Conservation (phyloP, 441 rosid species). For the Eutrema salsugineum region DNA sequence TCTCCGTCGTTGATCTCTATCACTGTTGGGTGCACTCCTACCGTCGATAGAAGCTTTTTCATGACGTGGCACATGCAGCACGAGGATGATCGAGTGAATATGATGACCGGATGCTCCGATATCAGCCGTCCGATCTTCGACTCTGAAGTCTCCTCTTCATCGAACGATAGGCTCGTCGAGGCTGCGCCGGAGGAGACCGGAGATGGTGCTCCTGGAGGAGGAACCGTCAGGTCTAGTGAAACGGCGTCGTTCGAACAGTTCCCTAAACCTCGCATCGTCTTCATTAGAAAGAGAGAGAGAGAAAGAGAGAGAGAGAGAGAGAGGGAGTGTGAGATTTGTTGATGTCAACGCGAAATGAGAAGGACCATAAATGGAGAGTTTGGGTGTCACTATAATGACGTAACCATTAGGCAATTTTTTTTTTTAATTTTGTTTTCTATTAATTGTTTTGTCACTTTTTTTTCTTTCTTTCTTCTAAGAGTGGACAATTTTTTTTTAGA, state of each 20-base stretch:
- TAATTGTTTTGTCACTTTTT: not conserved
- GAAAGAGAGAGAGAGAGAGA: not conserved
- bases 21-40: conserved; percentile 88
- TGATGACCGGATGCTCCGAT: conserved; percentile 86
- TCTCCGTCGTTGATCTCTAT: conserved; percentile 83
- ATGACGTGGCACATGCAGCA: conserved; percentile 98
- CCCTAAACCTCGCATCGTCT: conserved; percentile 29
- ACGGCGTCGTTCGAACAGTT: conserved; percentile 21
- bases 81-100: conserved; percentile 72
- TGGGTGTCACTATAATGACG: conserved; percentile 33
- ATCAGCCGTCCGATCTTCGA: conserved; percentile 69
- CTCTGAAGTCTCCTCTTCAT: conserved; percentile 69
- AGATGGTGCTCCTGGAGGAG: conserved; percentile 14
- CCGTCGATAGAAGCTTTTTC: conserved; percentile 66
- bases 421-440: not conserved
- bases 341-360: conserved; percentile 32
- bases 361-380: conserved; percentile 27
- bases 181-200: conserved; percentile 27
- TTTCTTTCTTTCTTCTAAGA: not conserved
- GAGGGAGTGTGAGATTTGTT: conserved; percentile 10
- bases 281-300: conserved; percentile 13
- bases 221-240: conserved; percentile 40
- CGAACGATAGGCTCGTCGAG: conserved; percentile 55
- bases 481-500: not conserved
- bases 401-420: conserved; percentile 9